Conservation (phyloP, 768 basidiomycete species). For the Crucibulum laeve region DNA sequence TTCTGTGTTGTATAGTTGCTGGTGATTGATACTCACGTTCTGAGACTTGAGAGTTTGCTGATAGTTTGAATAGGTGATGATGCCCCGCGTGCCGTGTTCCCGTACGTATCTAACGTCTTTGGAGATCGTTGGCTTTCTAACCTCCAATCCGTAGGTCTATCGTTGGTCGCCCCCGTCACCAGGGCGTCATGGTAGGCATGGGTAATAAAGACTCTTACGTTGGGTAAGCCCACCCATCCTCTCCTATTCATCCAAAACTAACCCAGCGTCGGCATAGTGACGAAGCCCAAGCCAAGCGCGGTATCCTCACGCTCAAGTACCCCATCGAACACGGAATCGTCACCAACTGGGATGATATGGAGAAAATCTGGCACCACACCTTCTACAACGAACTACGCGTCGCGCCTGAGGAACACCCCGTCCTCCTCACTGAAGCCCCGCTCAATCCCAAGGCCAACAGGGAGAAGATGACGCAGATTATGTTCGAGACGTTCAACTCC, state of each 20-base stretch:
- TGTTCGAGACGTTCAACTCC: conserved; percentile 95
- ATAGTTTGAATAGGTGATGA: conserved; percentile 65
- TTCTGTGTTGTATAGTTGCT: conserved; percentile 44
- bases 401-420: conserved; percentile 90
- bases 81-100: conserved; percentile 90
- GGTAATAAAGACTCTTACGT: conserved; percentile 96
- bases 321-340: conserved; percentile 93
- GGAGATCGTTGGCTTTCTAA: conserved; percentile 2
- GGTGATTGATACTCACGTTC: conserved; percentile 31
- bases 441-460: conserved; percentile 91
- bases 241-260: conserved; percentile 1
- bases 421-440: conserved; percentile 87
- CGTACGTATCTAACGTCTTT: conserved; percentile 51
- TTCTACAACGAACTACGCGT: conserved; percentile 96
- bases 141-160: conserved; percentile 56
- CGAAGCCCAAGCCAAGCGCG: conserved; percentile 56
- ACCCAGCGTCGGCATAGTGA: conserved; percentile 17
- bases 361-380: conserved; percentile 98
- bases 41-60: background rate
- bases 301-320: conserved; percentile 91
- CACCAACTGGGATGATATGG: conserved; percentile 99
- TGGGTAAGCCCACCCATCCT: conserved; percentile 49
- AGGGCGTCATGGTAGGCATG: conserved; percentile 97
- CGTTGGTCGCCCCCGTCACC: conserved; percentile 91
- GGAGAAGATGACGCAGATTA: conserved; percentile 95